Evolutionary conservation across 83 land plant species (phyloP), one percentile per base, ranked within the genome.

Genomic region (Picea mariana): DNA sequence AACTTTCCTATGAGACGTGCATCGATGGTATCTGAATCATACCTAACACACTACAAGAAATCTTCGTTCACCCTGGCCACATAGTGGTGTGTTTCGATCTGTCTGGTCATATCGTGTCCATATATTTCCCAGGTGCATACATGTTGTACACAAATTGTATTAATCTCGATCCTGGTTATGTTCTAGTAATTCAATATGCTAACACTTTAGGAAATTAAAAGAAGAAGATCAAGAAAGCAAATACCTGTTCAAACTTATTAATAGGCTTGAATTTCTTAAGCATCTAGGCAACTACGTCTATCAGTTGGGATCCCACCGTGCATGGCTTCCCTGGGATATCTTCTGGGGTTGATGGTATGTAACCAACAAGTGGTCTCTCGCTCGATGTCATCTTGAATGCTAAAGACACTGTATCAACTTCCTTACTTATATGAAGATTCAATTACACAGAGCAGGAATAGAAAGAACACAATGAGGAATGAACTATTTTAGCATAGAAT

Each of bases 21-120:
- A 31, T 31, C 31, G 0, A 0, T 31, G 31, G 31, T 31, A 31
- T 31, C 31, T 31, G 31, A 31, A 31, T 31, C 31, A 31, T 31
- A 31, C 31, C 0, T 0, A 31, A 31, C 31, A 31, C 31, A 31
- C 31, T 31, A 0, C 31, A 31, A 31, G 31, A 31, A 31, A 31
- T 31, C 0, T 31, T 31, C 31, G 31, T 31, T 31, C 31, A 31
- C 31, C 17, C 98, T 91, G 42, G 96, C 17, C 66, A 82, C 83
- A 81, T 87, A 88, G 85, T 94, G 98, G 82, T 98, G 99, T 11
- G 97, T 93, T 89, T 98, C 96, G 79, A 96, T 94, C 88, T 92
- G 91, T 26, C 99, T 93, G 77, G 65, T 81, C 95, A 96, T 92
- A 83, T 98, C 99, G 64, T 98, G 96, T 62, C 88, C 84, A 79